Base-by-base conservation (phyloP, 352 stramenopile species). In the Phytophthora fragariaefolia region DNA sequence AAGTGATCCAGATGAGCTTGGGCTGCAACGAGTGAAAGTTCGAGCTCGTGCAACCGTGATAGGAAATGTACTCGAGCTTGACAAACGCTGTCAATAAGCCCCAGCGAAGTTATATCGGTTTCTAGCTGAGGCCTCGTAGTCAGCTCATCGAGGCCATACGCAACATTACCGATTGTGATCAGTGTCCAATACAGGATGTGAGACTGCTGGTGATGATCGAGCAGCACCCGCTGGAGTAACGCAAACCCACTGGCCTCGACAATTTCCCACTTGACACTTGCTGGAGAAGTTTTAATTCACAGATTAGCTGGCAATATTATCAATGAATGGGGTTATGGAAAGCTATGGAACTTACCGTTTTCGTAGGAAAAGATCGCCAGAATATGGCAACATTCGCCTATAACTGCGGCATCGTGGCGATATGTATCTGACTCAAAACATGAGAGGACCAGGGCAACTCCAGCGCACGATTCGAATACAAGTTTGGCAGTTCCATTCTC, bases 171-270 rank as follows among this genome's bases (percentile, higher is more conserved):
- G 3, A 90, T 54, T 0, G 81, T 71, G 7, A 88, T 28, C 15
- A 89, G 68, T 0, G 69, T 47, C 83, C 83, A 92, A 61, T 92
- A 92, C 24, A 88, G 67, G 23, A 89, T 57, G 3, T 63, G 70
- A 7, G 71, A 73, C 24, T 81, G 58, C 28, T 80, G 46, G 12
- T 53, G 36, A 43, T 88, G 83, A 9, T 52, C 40, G 1, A 77
- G 54, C 2, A 92, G 74, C 2, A 79, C 48, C 18, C 73, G 59
- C 28, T 76, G 57, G 6, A 93, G 58, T 24, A 88, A 63, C 12
- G 32, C 27, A 7, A 91, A 69, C 1, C 81, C 75, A 6, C 76
- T 74, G 1, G 55, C 46, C 6, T 73, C 52, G 7, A 81, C 69
- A 20, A 89, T 74, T 26, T 65, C 57, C 77, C 75, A 87, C 28